These are phyloP conservation scores for Cryphonectria parasitica DNA, from an alignment of 2,329 filamentous ascomycete genomes.

Conservation along the genomic window DNA sequence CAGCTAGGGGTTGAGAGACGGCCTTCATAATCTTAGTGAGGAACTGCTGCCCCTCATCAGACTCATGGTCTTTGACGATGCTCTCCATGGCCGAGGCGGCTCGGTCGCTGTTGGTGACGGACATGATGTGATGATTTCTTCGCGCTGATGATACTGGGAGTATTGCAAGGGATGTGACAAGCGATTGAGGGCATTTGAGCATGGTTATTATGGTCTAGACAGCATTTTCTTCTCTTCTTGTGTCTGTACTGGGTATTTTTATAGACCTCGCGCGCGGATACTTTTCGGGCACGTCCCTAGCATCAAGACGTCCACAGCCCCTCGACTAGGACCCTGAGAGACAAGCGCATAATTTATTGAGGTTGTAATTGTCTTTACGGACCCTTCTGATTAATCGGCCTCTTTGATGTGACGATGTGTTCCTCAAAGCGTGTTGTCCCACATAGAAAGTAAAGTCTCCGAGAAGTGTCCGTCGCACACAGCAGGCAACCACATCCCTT, in stretches of 20 bases:
- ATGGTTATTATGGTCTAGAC: neutral
- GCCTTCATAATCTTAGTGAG: slow-evolving; percentile 23
- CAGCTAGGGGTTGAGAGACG: slow-evolving; percentile 34
- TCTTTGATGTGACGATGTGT: neutral
- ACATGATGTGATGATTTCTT: neutral
- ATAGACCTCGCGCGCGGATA: neutral
- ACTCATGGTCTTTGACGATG: slow-evolving; percentile 12
- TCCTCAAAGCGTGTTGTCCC: neutral
- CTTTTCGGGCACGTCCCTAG: neutral
- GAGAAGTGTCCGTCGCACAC: neutral
- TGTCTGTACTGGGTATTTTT: neutral
- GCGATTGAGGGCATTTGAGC: neutral
- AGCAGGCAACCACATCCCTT: neutral
- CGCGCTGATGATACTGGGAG: neutral
- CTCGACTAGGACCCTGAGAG: neutral
- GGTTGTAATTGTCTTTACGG: neutral
- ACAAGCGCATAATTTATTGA: neutral
- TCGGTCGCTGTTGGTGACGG: neutral
- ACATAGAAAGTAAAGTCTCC: slow-evolving; percentile 3
- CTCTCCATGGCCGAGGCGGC: slow-evolving; percentile 21
- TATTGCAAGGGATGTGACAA: neutral
- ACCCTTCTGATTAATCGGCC: neutral
- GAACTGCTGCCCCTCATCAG: slow-evolving; percentile 20
- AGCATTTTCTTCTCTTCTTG: neutral
- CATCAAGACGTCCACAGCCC: neutral